phyloP scores from a whole-genome alignment of 73 alveolate genomes.

The Paramecium sonneborni region DNA sequence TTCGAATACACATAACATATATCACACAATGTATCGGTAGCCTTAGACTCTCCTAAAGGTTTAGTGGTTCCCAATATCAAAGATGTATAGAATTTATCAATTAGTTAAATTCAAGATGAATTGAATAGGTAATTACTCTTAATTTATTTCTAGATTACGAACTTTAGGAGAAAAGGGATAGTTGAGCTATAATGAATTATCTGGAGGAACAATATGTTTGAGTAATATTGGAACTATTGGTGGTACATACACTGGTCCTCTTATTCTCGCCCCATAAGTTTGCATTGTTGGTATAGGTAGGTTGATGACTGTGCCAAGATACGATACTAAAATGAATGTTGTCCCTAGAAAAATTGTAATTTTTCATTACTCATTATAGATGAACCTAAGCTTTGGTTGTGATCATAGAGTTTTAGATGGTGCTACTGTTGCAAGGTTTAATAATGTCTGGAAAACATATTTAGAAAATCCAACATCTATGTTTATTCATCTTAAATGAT shows the following conservation, averaged over 20 bases:
- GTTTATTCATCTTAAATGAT: slow-evolving; percentile 75
- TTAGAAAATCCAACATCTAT: slow-evolving; percentile 84
- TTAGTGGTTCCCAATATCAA: slow-evolving; percentile 86
- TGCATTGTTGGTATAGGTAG: slow-evolving; percentile 90
- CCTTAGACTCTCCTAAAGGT: slow-evolving; percentile 89
- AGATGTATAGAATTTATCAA: slow-evolving; percentile 77
- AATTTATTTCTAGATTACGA: slow-evolving; percentile 21
- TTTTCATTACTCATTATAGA: background rate
- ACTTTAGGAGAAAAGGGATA: slow-evolving; percentile 75
- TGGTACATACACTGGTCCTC: slow-evolving; percentile 89
- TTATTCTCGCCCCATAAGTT: slow-evolving; percentile 83
- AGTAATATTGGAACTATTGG: slow-evolving; percentile 87
- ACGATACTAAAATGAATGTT: slow-evolving; percentile 49
- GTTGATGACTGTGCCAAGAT: slow-evolving; percentile 71
- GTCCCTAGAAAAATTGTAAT: slow-evolving; percentile 62
- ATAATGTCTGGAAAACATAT: slow-evolving; percentile 71
- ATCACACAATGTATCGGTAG: slow-evolving; percentile 85
- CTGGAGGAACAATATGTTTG: slow-evolving; percentile 85
- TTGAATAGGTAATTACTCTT: slow-evolving; percentile 24
- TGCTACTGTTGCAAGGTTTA: slow-evolving; percentile 88
- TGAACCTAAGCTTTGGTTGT: slow-evolving; percentile 80
- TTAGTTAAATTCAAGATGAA: slow-evolving; percentile 78
- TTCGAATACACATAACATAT: slow-evolving; percentile 76
- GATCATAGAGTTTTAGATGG: slow-evolving; percentile 94
- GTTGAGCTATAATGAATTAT: slow-evolving; percentile 76